A percentile compares a stretch with the other conserved stretches of the same genome.
Evolutionary conservation across 2,329 filamentous ascomycete genomes (phyloP).

Genomic region (Alternaria alternata): DNA sequence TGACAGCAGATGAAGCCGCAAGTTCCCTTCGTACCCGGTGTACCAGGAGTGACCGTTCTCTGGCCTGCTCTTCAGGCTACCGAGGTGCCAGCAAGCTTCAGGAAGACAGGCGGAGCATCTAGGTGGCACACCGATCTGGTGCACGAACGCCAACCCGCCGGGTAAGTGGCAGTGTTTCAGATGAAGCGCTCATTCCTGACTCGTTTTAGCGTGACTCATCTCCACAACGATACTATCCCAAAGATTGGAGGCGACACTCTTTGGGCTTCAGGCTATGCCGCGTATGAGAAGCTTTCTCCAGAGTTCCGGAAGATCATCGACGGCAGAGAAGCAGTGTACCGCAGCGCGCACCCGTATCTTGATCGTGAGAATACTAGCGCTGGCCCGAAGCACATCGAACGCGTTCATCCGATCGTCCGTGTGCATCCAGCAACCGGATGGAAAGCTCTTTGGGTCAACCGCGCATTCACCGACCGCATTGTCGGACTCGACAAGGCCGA

Average conservation of each 20-base stretch:
- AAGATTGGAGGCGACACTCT: conserved; percentile 73
- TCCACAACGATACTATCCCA: conserved; percentile 74
- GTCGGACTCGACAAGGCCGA: conserved; percentile 74
- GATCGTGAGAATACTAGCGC: conserved; percentile 68
- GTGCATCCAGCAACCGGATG: conserved; percentile 77
- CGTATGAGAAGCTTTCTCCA: conserved; percentile 77
- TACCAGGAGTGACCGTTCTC: conserved; percentile 69
- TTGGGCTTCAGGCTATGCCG: conserved; percentile 73
- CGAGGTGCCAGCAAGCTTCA: conserved; percentile 68
- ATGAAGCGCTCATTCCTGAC: conserved; percentile 1
- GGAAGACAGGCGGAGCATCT: conserved; percentile 71
- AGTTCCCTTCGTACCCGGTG: conserved; percentile 73
- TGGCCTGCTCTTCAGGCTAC: conserved; percentile 74
- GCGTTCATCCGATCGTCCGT: conserved; percentile 72
- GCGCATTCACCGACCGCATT: conserved; percentile 72
- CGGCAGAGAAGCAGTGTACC: conserved; percentile 68
- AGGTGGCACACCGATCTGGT: conserved; percentile 76
- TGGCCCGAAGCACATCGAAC: conserved; percentile 72
- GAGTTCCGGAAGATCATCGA: conserved; percentile 75
- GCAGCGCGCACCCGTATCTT: conserved; percentile 71
- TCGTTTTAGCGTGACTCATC: conserved; percentile 63
- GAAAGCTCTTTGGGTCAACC: conserved; percentile 77
- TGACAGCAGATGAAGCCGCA: conserved; percentile 63
- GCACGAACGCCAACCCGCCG: conserved; percentile 74
- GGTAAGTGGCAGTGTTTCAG: conserved; percentile 37